phyloP scores from a whole-genome alignment of 768 basidiomycete species.

The Clitopilus hobsonii region DNA sequence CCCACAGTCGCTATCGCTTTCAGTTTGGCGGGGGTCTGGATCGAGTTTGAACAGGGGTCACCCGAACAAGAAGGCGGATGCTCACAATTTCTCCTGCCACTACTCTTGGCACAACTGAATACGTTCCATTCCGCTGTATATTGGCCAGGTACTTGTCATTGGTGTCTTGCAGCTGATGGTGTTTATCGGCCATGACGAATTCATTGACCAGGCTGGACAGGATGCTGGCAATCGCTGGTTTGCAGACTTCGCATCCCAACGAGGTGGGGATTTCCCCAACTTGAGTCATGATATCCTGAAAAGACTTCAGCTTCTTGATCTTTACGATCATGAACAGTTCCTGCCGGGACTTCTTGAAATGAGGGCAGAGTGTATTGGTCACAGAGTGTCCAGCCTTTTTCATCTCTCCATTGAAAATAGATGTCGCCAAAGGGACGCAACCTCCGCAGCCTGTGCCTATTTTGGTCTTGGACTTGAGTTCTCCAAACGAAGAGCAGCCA shows the following conservation, averaged over 20 bases:
- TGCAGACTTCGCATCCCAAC: slow-evolving; percentile 71
- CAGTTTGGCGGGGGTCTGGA: slow-evolving; percentile 53
- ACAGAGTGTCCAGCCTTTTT: slow-evolving; percentile 58
- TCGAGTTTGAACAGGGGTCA: neutral
- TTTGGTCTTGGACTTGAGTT: slow-evolving; percentile 64
- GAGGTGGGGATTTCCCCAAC: slow-evolving; percentile 43
- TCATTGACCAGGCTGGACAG: slow-evolving; percentile 52
- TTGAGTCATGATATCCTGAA: slow-evolving; percentile 45
- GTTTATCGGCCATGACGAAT: slow-evolving; percentile 54
- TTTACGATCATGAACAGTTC: slow-evolving; percentile 67
- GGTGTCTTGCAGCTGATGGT: slow-evolving; percentile 69
- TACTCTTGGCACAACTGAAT: slow-evolving; percentile 68
- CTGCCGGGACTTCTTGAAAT: slow-evolving; percentile 58
- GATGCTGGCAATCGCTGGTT: slow-evolving; percentile 58
- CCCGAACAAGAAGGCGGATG: neutral
- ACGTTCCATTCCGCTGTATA: slow-evolving; percentile 69
- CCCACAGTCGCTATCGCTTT: slow-evolving; percentile 62
- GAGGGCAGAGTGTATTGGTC: slow-evolving; percentile 57
- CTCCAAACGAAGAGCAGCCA: slow-evolving; percentile 44
- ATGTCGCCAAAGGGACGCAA: slow-evolving; percentile 54
- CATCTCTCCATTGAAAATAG: slow-evolving; percentile 53
- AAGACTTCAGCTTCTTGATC: slow-evolving; percentile 56
- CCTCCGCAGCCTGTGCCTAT: slow-evolving; percentile 72
- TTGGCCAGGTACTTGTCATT: slow-evolving; percentile 71
- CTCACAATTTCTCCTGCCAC: slow-evolving; percentile 55